These are phyloP conservation scores for Chrysanthemum seticuspe DNA, from an alignment of 129 eudicot genomes.

Conservation along the genomic window DNA sequence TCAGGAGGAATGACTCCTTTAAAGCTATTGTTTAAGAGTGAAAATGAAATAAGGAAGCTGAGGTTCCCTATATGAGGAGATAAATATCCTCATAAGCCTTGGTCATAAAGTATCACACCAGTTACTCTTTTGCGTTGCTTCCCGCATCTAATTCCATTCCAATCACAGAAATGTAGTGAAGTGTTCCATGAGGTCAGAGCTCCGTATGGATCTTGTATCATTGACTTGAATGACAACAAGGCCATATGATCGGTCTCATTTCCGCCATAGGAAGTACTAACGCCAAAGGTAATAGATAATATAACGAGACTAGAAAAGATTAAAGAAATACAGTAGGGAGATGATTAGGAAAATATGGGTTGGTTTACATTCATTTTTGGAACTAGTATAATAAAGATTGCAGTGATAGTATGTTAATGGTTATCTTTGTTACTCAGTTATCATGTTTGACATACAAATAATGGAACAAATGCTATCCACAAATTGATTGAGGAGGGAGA, in stretches of 20 bases:
- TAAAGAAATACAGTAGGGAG: neutral
- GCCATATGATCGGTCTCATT: conserved; percentile 29
- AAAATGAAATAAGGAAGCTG: neutral
- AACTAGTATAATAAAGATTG: neutral
- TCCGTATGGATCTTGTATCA: no score
- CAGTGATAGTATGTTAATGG: neutral
- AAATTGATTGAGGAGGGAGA: neutral
- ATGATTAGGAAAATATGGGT: neutral
- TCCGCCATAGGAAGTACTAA: neutral
- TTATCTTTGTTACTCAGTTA: neutral
- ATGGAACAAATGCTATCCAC: neutral
- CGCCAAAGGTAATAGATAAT: neutral
- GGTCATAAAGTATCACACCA: neutral
- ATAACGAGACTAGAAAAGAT: neutral
- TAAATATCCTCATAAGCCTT: neutral
- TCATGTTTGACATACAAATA: neutral
- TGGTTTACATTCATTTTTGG: neutral
- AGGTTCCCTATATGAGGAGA: neutral
- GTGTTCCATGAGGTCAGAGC: no score
- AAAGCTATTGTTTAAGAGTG: neutral
- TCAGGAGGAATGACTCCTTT: neutral
- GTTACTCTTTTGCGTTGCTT: neutral
- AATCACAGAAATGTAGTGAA: neutral
- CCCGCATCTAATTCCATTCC: neutral
- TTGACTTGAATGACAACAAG: no score